Base-by-base conservation (phyloP, 352 stramenopile species). In the Pythium guiyangense region DNA sequence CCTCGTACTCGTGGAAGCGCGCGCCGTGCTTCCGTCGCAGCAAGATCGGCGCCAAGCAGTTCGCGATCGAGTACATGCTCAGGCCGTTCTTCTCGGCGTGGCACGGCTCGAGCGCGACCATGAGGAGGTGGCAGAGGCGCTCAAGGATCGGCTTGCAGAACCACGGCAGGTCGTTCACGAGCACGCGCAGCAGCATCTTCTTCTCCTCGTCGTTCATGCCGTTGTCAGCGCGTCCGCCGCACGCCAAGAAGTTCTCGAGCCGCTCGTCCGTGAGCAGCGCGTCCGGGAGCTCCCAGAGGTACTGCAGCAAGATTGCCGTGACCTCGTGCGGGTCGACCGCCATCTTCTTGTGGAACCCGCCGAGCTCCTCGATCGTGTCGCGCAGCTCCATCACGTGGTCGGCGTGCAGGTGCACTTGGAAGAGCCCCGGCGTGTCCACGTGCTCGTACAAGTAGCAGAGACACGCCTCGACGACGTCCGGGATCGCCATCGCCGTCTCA, bases 141-240 rank as follows among this genome's bases (percentile, higher is more conserved):
- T 94, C 84, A 11, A 92, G 60, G 27, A 92, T 59, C 27, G 84
- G 84, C 59, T 92, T 92, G 67, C 67, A 76, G 53, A 70, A 89
- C 84, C 84, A 94, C 52, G 84, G 84, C 20, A 94, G 61, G 51
- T 94, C 84, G 60, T 92, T 89, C 25, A 92, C 77, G 39, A 94
- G 74, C 29, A 90, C 71, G 4, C 65, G 64, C 52, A 94, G 64
- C 64, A 88, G 59, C 37, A 74, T 73, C 45, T 69, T 72, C 55
- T 81, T 80, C 60, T 91, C 79, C 1, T 77, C 69, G 25, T 77
- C 63, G 27, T 66, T 60, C 73, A 85, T 82, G 11, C 54, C 70
- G 25, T 57, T 66, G 8, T 66, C 60, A 3, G 57, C 57, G 0
- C 53, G 43, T 47, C 65, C 70, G 49, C 64, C 79, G 42, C 75